Base-by-base conservation (phyloP, 1,139 yeast species). In the Keqinozyma sinolaborantium region DNA sequence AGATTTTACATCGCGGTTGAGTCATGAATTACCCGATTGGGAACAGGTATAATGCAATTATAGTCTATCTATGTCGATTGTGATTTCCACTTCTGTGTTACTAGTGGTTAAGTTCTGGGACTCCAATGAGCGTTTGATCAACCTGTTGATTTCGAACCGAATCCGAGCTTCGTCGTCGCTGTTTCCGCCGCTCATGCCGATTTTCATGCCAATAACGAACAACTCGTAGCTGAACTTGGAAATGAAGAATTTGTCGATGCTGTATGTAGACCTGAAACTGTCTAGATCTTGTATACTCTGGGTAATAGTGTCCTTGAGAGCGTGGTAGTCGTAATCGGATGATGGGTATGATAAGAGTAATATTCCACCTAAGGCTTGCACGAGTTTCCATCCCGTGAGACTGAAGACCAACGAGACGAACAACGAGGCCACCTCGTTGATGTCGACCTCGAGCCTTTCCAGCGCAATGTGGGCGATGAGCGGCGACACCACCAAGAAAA, bases 121-220 rank as follows among this genome's bases (percentile, higher is more conserved):
- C 26, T 54, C 58, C 9, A 18, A 10, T 18, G 21, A 18, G 12
- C 45, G 53, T 29, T 56, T 58, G 4, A 82, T 54, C 20, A 79
- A 62, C 24, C 75, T 64, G 33, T 66, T 64, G 2, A 77, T 60
- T 33, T 82, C 80, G 41, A 70, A 68, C 32, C 83, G 53, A 27
- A 83, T 48, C 21, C 66, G 57, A 1, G 77, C 58, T 48, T 83
- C 92, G 35, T 82, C 87, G 37, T 81, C 86, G 35, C 73, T 73
- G 5, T 83, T 74, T 1, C 80, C 83, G n/a, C 90, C 90, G 28
- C 61, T 56, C 83, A 83, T 78, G 19, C 52, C 53, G 6, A 83
- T 44, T 34, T 63, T 68, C 24, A 81, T 43, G 2, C 86, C 73
- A 2, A 79, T 73, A 12, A 83, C 70, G 42, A 67, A 76, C 4